Evolutionary conservation across 176 grass and related monocot species (phyloP).

Genomic region (Triticum monococcum): DNA sequence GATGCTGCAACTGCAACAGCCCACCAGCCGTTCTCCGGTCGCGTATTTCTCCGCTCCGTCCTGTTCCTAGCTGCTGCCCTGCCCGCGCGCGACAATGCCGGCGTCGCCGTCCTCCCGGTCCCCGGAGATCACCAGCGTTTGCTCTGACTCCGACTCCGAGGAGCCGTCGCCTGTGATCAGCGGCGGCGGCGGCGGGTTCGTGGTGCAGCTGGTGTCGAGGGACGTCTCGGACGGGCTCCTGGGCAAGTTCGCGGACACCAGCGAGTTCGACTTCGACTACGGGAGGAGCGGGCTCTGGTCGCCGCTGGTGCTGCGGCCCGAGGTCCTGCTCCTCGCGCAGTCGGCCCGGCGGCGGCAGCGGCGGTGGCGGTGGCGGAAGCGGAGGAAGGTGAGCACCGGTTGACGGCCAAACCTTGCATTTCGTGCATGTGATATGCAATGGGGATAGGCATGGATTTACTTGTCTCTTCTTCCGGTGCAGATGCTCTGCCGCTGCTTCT

Average conservation of each 20-base stretch:
- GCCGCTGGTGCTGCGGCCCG: constrained; percentile 57
- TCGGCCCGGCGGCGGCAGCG: not conserved
- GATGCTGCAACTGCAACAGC: not conserved
- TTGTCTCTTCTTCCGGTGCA: not conserved
- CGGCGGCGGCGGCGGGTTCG: not conserved
- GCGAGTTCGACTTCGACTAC: constrained; percentile 89
- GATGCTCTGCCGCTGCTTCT: constrained; percentile 33
- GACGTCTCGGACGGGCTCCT: constrained; percentile 64
- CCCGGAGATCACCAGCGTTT: constrained; percentile 27
- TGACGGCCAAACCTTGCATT: not conserved
- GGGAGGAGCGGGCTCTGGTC: constrained; percentile 78
- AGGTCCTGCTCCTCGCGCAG: constrained; percentile 45
- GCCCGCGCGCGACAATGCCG: not conserved
- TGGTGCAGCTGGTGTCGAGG: constrained; percentile 60
- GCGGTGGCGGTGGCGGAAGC: constrained; percentile 3
- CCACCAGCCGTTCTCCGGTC: not conserved
- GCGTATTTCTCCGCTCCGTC: no score
- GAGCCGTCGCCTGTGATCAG: not conserved
- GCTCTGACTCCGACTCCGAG: not conserved
- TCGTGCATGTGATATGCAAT: not conserved
- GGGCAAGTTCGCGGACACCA: constrained; percentile 74
- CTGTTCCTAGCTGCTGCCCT: not conserved
- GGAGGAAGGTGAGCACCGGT: constrained; percentile 35
- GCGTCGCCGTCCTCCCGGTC: not conserved
- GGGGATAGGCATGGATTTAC: not conserved